These are phyloP conservation scores for Calonectria ilicicola DNA, from an alignment of 2,329 filamentous ascomycete species.

Conservation along the genomic window DNA sequence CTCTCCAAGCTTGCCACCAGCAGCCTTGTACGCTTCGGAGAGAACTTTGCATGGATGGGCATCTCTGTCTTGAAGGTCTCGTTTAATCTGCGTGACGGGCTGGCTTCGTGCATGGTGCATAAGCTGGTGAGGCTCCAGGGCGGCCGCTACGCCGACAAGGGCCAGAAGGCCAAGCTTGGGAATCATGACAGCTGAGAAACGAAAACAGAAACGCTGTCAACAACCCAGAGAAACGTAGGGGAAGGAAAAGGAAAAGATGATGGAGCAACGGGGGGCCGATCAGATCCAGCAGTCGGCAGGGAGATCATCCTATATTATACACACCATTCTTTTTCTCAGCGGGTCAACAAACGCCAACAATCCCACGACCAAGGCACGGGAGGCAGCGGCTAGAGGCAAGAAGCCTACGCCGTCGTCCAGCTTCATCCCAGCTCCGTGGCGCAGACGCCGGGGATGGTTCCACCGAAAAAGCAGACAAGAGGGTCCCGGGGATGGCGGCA, in stretches of 20 bases:
- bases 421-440: conserved; percentile 25
- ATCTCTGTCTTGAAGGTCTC: conserved; percentile 30
- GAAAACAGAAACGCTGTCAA: background rate
- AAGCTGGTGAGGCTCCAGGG: conserved; percentile 37
- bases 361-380: background rate
- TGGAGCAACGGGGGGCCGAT: background rate
- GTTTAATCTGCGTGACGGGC: conserved; percentile 7
- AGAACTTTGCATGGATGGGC: conserved; percentile 34
- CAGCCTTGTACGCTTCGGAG: conserved; percentile 31
- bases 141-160: conserved; percentile 32
- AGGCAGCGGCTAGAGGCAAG: background rate
- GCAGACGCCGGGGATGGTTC: conserved; percentile 16
- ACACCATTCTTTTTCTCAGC: conserved; percentile 1
- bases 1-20: conserved; percentile 9
- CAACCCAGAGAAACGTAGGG: background rate
- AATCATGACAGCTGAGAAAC: conserved; percentile 26
- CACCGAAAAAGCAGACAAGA: conserved; percentile 3
- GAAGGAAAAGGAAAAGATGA: background rate
- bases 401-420: conserved; percentile 19
- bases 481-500: conserved; percentile 6
- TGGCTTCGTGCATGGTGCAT: conserved; percentile 24
- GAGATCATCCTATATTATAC: conserved; percentile 15
- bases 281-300: background rate
- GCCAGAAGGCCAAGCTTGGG: conserved; percentile 31
- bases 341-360: background rate